Evolutionary conservation across 1,139 yeast species (phyloP), one percentile per base, ranked within the genome.

Genomic region (Schwanniomyces etchellsii): DNA sequence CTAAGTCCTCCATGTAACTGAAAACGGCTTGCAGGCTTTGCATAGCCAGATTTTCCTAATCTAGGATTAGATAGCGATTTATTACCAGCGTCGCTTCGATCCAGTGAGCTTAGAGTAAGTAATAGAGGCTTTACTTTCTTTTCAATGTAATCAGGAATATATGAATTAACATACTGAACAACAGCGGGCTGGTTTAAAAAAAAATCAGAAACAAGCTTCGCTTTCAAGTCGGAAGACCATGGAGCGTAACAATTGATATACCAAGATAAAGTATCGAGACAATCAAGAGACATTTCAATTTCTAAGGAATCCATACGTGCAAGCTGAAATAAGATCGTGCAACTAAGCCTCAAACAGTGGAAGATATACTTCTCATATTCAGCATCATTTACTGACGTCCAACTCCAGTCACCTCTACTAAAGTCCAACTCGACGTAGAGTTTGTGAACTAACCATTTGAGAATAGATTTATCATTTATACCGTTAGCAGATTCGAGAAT

Each of bases 241-340:
- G 66, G 60, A 4, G 52, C 48, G 28, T 50, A 26, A 2, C 64
- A 62, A 30, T 58, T 54, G 15, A 44, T 30, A 35, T 57, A 60
- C 15, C 31, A 37, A 1, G 64, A 47, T 3, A 18, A 7, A 18
- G n/a, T 18, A 7, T 18, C 21, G 7, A 18, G 21, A 18, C 21
- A 18, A 18, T 18, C 21, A 7, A 18, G n/a, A 18, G 21, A 7
- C 7, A n/a, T n/a, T 18, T 18, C 21, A 7, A n/a, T n/a, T n/a
- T n/a, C n/a, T n/a, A n/a, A n/a, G n/a, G n/a, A n/a, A n/a, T n/a
- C n/a, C n/a, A n/a, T n/a, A n/a, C n/a, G n/a, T n/a, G n/a, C n/a
- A n/a, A n/a, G n/a, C n/a, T n/a, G n/a, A n/a, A n/a, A n/a, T n/a
- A n/a, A n/a, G n/a, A n/a, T n/a, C n/a, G n/a, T n/a, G n/a, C n/a